Evolutionary conservation across 108 stramenopile genomes (phyloP), one percentile per base, ranked within the genome.

Genomic region (Pseudonitzschia pungens): DNA sequence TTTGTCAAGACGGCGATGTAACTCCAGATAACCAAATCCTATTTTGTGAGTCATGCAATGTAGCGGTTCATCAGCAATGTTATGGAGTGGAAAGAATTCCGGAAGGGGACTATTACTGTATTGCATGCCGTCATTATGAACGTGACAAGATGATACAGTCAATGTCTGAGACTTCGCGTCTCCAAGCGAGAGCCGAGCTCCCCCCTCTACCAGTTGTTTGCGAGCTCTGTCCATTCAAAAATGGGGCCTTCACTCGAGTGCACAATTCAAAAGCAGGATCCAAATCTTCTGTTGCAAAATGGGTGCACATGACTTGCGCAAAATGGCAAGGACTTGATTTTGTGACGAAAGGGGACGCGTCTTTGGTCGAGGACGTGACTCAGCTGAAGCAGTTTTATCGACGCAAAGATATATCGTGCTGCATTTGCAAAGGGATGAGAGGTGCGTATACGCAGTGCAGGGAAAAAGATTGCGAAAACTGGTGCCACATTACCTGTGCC

Each of bases 21-120:
- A 89, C 89, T 0, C 87, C 86, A 11, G 89, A 96, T 12, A 96
- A 96, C 69, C 92, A 92, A 77, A 96, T 96, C 69, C 71, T 96
- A 3, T 96, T 96, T 72, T 96, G 95, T 55, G 95, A 96, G 50
- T 78, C 89, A 12, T 96, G 95, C 75, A 87, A 96, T 78, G 90
- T 92, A 0, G 85, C 92, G 22, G 87, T 96, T 29, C 95, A 96
- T 57, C 95, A 96, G 76, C 58, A 73, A 14, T 96, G 95, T 73
- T 96, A 96, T 77, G 92, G 91, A 0, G 85, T 96, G 62, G 89
- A 90, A 62, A 70, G 71, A 72, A 83, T 96, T 22, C 95, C 95
- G 0, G 90, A 83, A 42, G 95, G 95, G 11, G 93, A 96, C 74
- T 96, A 91, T 63, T 94, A 92, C 72, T 96, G 95, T 58, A 77